Conservation (phyloP, 2,329 filamentous ascomycete genomes). For the Cercospora sojina region DNA sequence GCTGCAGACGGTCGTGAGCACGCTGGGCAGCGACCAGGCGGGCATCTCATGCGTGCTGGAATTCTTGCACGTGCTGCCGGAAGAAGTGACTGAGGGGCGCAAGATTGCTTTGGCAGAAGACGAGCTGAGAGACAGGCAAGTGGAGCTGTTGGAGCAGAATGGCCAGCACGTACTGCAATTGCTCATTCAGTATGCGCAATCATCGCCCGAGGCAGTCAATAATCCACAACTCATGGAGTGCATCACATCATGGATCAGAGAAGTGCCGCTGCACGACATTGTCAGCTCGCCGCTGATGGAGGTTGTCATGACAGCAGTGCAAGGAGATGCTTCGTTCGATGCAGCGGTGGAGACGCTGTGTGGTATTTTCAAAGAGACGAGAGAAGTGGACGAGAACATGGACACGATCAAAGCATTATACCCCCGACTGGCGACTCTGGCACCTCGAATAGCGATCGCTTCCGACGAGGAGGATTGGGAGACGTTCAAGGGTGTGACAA, state of each 20-base stretch:
- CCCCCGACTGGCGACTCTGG: slow-evolving; percentile 73
- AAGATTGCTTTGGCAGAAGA: slow-evolving; percentile 99
- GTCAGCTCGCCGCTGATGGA: slow-evolving; percentile 82
- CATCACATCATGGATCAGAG: slow-evolving; percentile 93
- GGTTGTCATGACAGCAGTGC: slow-evolving; percentile 73
- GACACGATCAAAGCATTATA: slow-evolving; percentile 79
- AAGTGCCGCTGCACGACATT: slow-evolving; percentile 80
- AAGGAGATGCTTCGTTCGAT: slow-evolving; percentile 75
- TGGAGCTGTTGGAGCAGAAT: slow-evolving; percentile 87
- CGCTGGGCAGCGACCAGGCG: slow-evolving; percentile 72
- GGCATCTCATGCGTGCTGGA: slow-evolving; percentile 88
- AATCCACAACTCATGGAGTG: slow-evolving; percentile 93
- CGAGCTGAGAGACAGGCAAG: slow-evolving; percentile 80
- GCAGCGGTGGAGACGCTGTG: slow-evolving; percentile 90
- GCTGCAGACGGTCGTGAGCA: slow-evolving; percentile 73
- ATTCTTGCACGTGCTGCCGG: slow-evolving; percentile 92
- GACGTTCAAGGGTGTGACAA: slow-evolving; percentile 81
- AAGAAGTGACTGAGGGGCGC: slow-evolving; percentile 98
- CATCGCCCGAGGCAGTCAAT: slow-evolving; percentile 80
- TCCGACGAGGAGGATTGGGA: slow-evolving; percentile 82
- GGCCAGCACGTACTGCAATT: slow-evolving; percentile 82
- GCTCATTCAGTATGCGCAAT: slow-evolving; percentile 86
- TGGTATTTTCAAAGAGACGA: slow-evolving; percentile 85
- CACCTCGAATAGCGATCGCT: slow-evolving; percentile 71
- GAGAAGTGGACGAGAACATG: slow-evolving; percentile 88